Evolutionary conservation across 148 eudicot genomes (phyloP), one percentile per base, ranked within the genome.

Genomic region (Polygonum aviculare): DNA sequence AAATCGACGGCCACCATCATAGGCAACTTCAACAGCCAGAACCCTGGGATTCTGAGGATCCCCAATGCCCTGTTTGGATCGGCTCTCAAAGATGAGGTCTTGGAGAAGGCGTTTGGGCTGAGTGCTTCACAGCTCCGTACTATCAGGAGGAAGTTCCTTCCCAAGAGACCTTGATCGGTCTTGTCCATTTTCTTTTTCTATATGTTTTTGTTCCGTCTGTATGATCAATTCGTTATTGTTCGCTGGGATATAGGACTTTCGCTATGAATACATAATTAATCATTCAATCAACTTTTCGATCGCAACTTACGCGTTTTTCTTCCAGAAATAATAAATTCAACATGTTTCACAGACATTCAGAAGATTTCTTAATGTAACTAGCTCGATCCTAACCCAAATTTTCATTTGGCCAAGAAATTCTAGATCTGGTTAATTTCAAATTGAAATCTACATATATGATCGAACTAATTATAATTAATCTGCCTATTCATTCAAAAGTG

Each of bases 61-160:
- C 92, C 97, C 0, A 62, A 76, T 15, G 86, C 90, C 4, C 76
- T 94, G 69, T 91, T 94, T 69, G 95, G 95, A 7, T 85, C 91
- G 0, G 88, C 74, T 11, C 77, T 90, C 12, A 78, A 84, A 44
- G 86, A 85, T 52, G 91, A 86, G 85, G 80, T 94, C 22, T 67
- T 94, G 81, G 82, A 86, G 83, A 94, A 90, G 89, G 91, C 89
- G 21, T 91, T 94, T 84, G 97, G 96, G 21, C 82, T 94, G 88
- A 84, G 81, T 72, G 47, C 81, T 1, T 86, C 79, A 75, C 90
- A 90, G 48, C 69, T 91, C 76, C 52, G 72, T 7, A 87, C 11
- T 31, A 76, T 76, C 59, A 54, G 78, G 72, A 63, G 41, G 35
- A 76, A 62, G 49, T 44, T 76, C 18, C 72, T 62, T 62, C 78